These are phyloP conservation scores for Chlorella variabilis DNA, from an alignment of 163 green algal genomes.

Conservation along the genomic window DNA sequence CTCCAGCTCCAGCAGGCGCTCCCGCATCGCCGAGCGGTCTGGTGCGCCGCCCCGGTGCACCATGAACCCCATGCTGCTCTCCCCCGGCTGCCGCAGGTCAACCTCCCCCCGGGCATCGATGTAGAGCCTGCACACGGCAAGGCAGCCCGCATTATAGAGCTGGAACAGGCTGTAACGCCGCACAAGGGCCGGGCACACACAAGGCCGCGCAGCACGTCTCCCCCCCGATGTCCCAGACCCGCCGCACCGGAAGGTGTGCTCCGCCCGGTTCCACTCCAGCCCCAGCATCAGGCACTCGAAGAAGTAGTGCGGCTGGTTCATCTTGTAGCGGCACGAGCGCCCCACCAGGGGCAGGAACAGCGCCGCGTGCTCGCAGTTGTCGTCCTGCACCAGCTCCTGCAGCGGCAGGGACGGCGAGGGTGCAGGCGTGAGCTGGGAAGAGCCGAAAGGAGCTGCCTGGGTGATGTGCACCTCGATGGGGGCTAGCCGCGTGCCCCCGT, in stretches of 20 bases:
- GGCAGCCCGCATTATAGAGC: too few relatives aligned
- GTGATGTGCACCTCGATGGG: too few relatives aligned
- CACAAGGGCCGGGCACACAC: too few relatives aligned
- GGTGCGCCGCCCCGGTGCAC: slow-evolving; percentile 1
- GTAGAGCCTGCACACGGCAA: slow-evolving; percentile 28
- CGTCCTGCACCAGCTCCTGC: slow-evolving; percentile 16
- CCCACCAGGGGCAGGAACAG: neutral
- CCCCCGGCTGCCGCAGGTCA: neutral
- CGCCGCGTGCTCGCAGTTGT: slow-evolving; percentile 23
- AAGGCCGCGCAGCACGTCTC: neutral
- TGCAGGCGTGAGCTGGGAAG: neutral
- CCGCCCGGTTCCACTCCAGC: slow-evolving; percentile 23
- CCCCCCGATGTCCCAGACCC: neutral
- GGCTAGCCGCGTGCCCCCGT: too few relatives aligned
- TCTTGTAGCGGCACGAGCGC: slow-evolving; percentile 16
- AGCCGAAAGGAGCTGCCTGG: too few relatives aligned
- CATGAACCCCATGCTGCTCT: slow-evolving; percentile 18
- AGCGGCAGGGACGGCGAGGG: too few relatives aligned
- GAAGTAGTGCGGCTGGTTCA: neutral
- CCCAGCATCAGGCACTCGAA: slow-evolving; percentile 31
- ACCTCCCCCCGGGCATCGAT: slow-evolving; percentile 19
- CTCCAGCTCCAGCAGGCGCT: neutral
- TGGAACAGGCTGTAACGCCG: too few relatives aligned
- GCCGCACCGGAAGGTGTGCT: slow-evolving; percentile 4
- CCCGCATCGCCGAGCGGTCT: neutral